Evolutionary conservation across 2,329 filamentous ascomycete species (phyloP), one percentile per base, ranked within the genome.

Genomic region (Trichoderma pleuroti): DNA sequence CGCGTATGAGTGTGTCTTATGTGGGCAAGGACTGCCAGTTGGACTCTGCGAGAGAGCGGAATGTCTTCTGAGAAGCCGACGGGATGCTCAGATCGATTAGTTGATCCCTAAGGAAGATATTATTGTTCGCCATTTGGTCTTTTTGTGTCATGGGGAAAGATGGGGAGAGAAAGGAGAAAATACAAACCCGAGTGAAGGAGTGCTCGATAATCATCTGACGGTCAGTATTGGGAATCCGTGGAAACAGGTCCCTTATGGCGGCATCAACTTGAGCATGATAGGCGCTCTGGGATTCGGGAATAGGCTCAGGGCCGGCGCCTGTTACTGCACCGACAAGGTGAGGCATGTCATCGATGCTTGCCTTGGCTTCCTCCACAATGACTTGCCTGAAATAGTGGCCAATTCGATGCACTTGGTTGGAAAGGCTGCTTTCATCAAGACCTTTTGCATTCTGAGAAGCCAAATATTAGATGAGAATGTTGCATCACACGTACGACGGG

Each of bases 1-100:
- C 87, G 84, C 7, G 89, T 91, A 75, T 90, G 88, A n/a, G 80
- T 88, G 76, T 91, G 89, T 54, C 89, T 84, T 75, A 91, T 91
- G 75, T 91, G 89, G 70, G 89, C 88, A 74, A 91, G 83, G 11
- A 90, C 88, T 46, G 89, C 89, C 62, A 91, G 84, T 76, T 91
- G 88, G 60, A 90, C 88, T 71, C 89, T 84, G 26, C 88, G 86
- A 52, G 88, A 87, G 56, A 91, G 81, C 11, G 87, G 82, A 60
- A 91, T 81, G 62, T 87, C 82, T 42, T 80, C 76, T 30, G 86
- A 87, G 72, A 90, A 81, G 49, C 89, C 89, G 73, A 91, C 89
- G 70, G 86, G 85, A 42, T 82, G 82, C 70, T 87, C 84, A 73
- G 85, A 85, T 73, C 86, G 85, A 73, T 84, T 85, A 57, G 78